phyloP scores from a whole-genome alignment of 441 rosid species.

The Erodium chrysanthum region DNA sequence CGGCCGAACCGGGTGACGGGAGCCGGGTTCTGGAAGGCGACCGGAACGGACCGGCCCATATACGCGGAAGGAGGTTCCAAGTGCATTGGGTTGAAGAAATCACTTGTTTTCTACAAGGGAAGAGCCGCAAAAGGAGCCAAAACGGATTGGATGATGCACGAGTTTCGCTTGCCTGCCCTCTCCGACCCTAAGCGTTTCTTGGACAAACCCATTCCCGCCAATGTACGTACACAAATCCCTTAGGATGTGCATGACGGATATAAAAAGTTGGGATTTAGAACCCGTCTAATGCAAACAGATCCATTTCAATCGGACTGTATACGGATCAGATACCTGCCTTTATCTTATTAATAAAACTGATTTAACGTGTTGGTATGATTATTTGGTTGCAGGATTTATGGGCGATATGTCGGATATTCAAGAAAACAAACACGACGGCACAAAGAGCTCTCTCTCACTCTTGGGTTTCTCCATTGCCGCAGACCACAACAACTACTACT shows the following conservation, averaged over 20 bases:
- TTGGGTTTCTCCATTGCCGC: constrained; percentile 46
- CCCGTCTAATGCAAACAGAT: too few species aligned
- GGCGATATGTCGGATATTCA: constrained; percentile 91
- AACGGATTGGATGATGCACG: constrained; percentile 99
- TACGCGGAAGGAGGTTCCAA: constrained; percentile 57
- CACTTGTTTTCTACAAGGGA: constrained; percentile 83
- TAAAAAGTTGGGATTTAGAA: too few species aligned
- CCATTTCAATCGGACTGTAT: too few species aligned
- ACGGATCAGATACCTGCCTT: too few species aligned
- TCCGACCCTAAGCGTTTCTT: constrained; percentile 45
- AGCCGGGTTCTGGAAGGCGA: constrained; percentile 93
- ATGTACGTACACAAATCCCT: too few species aligned
- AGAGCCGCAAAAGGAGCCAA: constrained; percentile 89
- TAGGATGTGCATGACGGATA: too few species aligned
- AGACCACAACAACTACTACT: too few species aligned
- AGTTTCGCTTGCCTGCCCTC: constrained; percentile 71
- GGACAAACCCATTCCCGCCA: constrained; percentile 47
- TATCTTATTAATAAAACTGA: too few species aligned
- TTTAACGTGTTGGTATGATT: too few species aligned
- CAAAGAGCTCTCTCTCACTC: constrained; percentile 62
- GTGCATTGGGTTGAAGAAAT: constrained; percentile 86
- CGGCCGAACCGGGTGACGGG: constrained; percentile 88
- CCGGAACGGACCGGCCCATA: constrained; percentile 88
- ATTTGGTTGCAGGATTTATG: constrained; percentile 55
- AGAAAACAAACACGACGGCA: constrained; percentile 58